Evolutionary conservation across 2,329 filamentous ascomycete genomes (phyloP).

Genomic region (Pyrenochaeta sp.): DNA sequence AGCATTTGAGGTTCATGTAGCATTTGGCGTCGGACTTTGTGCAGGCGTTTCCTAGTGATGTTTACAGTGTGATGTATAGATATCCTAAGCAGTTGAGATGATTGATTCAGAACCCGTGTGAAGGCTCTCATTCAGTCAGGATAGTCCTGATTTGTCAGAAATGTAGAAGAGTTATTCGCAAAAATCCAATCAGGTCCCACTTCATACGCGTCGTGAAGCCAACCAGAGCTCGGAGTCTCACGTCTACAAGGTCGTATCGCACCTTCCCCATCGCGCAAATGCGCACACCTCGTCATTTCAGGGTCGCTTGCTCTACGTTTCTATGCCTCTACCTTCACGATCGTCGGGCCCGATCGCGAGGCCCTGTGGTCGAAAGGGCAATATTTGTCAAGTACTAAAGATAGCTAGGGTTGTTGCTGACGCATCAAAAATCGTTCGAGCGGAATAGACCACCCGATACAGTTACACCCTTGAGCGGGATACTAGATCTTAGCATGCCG

Average conservation of each 20-base stretch:
- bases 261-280: background rate
- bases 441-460: no score
- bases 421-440: background rate
- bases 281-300: background rate
- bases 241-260: background rate
- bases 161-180: background rate
- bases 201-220: background rate
- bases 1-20: background rate
- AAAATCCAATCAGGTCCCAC: background rate
- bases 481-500: no score
- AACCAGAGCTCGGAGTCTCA: background rate
- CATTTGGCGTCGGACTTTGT: background rate
- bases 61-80: background rate
- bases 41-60: background rate
- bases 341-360: background rate
- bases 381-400: slow-evolving; percentile 6
- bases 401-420: slow-evolving; percentile 14
- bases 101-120: background rate
- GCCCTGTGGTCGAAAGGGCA: no score
- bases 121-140: background rate
- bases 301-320: background rate
- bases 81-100: background rate
- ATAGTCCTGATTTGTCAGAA: background rate
- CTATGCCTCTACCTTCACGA: background rate
- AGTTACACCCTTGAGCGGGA: no score